Evolutionary conservation across 176 grass and related monocot species (phyloP), one percentile per base, ranked within the genome.

Genomic region (Bonia amplexicaulis): DNA sequence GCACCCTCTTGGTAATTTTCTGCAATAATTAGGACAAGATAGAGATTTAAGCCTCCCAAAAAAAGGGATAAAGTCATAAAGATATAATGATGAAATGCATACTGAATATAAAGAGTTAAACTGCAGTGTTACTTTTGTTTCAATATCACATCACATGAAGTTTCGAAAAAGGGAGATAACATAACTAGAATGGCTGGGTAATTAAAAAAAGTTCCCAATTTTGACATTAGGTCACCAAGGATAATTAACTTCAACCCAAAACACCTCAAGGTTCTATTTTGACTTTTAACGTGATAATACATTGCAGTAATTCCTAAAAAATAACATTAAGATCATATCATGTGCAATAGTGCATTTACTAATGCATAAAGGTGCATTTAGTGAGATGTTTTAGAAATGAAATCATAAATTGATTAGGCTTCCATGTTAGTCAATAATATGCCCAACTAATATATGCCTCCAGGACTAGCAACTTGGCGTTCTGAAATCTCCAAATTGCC

Each of bases 1-100:
- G 17, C 7, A 91, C 89, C 62, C 89, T 69, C 81, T 91, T 91
- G 15, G 81, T 87, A 33, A 67, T 76, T 85, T 90, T 90, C 91
- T 88, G 72, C 22, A 90, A 82, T 12, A 72, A 73, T 40, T 33
- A 26, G 54, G 10, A 0, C 13, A 41, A 16, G 17, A 65, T 2
- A 82, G 17, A 13, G 17, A 45, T 26, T 25, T 47, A 73, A 60
- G 48, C 41, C 41, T 1, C 6, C 1, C 7, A 9, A 42, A 42
- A 42, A 42, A 9, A 33, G 41, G 41, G 17, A 65, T 1, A 82
- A 23, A 13, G 12, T 35, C 20, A 35, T 47, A 73, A 23, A 13
- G 12, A 45, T 26, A 35, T 47, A 73, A 60, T 49, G 45, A 54
- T 4, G 64, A 0, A 49, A 31, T 3, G 10, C 11, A 31, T 48